Conservation (phyloP, 768 basidiomycete species). For the Cyclocybe cylindracea region DNA sequence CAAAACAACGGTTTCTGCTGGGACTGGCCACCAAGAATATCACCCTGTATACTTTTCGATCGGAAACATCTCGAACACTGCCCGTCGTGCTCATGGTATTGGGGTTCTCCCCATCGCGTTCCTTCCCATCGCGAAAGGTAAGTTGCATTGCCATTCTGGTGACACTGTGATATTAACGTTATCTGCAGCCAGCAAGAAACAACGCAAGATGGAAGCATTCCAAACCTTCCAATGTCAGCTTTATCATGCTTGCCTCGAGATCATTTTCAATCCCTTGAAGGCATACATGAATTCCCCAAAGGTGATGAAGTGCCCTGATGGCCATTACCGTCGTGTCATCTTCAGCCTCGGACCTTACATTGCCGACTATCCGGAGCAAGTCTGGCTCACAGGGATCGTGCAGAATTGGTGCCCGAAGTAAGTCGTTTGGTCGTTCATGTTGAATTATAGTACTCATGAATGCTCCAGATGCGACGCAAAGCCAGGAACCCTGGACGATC, state of each 20-base stretch:
- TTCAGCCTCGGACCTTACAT: conserved; percentile 35
- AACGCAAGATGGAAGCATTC: conserved; percentile 16
- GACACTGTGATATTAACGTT: no score
- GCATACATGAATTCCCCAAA: conserved; percentile 18
- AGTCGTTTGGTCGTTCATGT: conserved; percentile 3
- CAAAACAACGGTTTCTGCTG: conserved; percentile 43
- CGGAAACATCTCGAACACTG: conserved; percentile 28
- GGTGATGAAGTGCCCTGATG: conserved; percentile 31
- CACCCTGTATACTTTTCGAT: conserved; percentile 34
- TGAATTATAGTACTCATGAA: no score
- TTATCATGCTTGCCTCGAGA: conserved; percentile 23
- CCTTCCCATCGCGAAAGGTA: conserved; percentile 37
- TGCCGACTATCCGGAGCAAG: conserved; percentile 41
- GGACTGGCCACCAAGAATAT: conserved; percentile 39
- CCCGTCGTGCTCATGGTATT: conserved; percentile 28
- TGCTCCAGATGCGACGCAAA: conserved; percentile 23
- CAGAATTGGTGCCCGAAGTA: conserved; percentile 24
- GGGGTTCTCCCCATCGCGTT: conserved; percentile 31
- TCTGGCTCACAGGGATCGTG: conserved; percentile 25
- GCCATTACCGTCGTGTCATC: conserved; percentile 28
- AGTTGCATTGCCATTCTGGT: no score
- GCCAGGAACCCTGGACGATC: conserved; percentile 17
- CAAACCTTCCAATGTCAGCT: conserved; percentile 23
- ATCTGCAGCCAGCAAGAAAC: conserved; percentile 18
- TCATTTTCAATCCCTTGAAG: conserved; percentile 14